These are phyloP conservation scores for Fusarium chuoi DNA, from an alignment of 2,329 filamentous ascomycete genomes.

Conservation along the genomic window DNA sequence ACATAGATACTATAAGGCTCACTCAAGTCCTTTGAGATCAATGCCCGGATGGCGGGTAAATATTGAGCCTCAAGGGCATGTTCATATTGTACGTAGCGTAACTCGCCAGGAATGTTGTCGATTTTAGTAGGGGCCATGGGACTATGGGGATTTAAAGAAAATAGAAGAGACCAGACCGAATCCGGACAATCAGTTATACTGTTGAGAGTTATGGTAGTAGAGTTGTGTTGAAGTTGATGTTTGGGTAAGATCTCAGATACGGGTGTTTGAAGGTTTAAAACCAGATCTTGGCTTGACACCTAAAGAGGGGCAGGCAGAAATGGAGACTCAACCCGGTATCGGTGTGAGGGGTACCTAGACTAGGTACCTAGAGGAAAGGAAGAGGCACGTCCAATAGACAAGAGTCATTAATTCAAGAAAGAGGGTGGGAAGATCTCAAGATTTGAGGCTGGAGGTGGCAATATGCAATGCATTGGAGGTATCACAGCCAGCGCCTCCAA, in stretches of 20 bases:
- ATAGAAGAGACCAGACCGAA: neutral
- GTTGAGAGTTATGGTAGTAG: neutral
- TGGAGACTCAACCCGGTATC: conserved; percentile 36
- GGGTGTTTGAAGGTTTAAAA: conserved; percentile 19
- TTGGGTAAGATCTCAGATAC: conserved; percentile 15
- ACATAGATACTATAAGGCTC: conserved; percentile 99
- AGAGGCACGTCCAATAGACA: conserved; percentile 1
- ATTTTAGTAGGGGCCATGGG: conserved; percentile 50
- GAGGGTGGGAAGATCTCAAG: conserved; percentile 30
- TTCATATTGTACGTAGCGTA: conserved; percentile 71
- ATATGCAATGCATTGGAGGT: conserved; percentile 7
- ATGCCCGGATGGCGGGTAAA: conserved; percentile 85
- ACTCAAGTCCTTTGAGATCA: conserved; percentile 96
- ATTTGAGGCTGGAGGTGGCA: conserved; percentile 32
- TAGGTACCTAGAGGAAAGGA: conserved; percentile 4
- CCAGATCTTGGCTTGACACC: conserved; percentile 21
- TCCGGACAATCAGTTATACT: neutral
- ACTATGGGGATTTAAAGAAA: neutral
- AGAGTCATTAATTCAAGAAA: conserved; percentile 23
- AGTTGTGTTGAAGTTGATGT: neutral
- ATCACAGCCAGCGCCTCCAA: neutral
- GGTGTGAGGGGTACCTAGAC: conserved; percentile 12
- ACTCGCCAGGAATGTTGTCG: conserved; percentile 55
- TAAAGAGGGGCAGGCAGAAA: conserved; percentile 37
- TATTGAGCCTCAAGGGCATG: conserved; percentile 70